Conservation (phyloP, 805 yeast species). For the Sungouiozyma intestinalis region DNA sequence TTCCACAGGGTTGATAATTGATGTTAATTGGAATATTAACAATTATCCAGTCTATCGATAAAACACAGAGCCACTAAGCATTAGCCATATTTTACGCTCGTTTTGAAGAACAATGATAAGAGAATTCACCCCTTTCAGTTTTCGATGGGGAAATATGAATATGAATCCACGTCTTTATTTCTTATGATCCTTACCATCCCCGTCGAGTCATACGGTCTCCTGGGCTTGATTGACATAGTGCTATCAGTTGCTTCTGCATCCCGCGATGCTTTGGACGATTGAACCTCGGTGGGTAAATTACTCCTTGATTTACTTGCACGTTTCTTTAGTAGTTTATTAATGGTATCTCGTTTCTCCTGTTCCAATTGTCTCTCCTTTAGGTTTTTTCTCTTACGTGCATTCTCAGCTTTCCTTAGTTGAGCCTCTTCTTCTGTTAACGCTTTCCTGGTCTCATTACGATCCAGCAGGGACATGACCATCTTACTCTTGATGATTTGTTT, state of each 20-base stretch:
- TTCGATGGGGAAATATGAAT: slow-evolving; percentile 1
- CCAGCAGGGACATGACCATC: slow-evolving; percentile 13
- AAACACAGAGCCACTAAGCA: too few species aligned
- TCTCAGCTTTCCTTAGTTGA: slow-evolving; percentile 72
- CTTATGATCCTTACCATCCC: slow-evolving; percentile 22
- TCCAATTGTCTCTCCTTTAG: slow-evolving; percentile 72
- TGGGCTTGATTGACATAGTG: slow-evolving; percentile 16
- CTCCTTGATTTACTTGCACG: slow-evolving; percentile 65
- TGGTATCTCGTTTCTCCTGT: slow-evolving; percentile 86
- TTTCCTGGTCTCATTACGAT: slow-evolving; percentile 33
- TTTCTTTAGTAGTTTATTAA: slow-evolving; percentile 74
- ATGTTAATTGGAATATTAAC: too few species aligned
- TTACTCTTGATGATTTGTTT: slow-evolving; percentile 12
- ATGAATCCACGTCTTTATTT: slow-evolving; percentile 10
- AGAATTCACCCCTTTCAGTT: too few species aligned
- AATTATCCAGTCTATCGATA: too few species aligned
- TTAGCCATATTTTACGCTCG: too few species aligned
- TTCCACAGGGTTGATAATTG: too few species aligned
- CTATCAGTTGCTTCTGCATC: slow-evolving; percentile 10
- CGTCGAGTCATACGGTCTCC: slow-evolving; percentile 21
- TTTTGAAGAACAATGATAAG: too few species aligned
- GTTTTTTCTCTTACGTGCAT: slow-evolving; percentile 80
- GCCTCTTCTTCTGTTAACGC: slow-evolving; percentile 76
- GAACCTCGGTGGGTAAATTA: slow-evolving; percentile 11
- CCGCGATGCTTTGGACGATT: neutral